These are phyloP conservation scores for Capronia epimyces DNA, from an alignment of 2,329 filamentous ascomycete genomes.

Conservation along the genomic window DNA sequence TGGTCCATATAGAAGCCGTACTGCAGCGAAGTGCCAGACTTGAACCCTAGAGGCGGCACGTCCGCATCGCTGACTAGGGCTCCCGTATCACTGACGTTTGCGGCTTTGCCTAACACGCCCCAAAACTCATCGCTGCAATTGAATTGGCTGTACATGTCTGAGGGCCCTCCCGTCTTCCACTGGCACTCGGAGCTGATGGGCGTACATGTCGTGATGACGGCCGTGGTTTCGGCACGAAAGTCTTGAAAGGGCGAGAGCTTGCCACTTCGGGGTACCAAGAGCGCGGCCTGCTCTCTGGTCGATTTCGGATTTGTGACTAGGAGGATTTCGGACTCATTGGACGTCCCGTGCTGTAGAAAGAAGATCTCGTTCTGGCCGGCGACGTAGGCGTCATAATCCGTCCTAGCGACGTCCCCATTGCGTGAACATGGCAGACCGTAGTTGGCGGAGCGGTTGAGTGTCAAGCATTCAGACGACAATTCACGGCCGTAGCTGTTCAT, in stretches of 20 bases:
- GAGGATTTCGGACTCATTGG: slow-evolving; percentile 18
- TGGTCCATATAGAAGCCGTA: slow-evolving; percentile 24
- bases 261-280: slow-evolving; percentile 18
- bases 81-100: slow-evolving; percentile 13
- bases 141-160: slow-evolving; percentile 19
- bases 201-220: slow-evolving; percentile 23
- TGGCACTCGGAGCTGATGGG: slow-evolving; percentile 20
- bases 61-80: slow-evolving; percentile 10
- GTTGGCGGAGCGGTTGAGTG: slow-evolving; percentile 23
- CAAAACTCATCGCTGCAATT: slow-evolving; percentile 27
- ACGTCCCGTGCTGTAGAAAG: slow-evolving; percentile 19
- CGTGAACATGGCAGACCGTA: slow-evolving; percentile 25
- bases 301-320: slow-evolving; percentile 6
- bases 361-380: slow-evolving; percentile 23
- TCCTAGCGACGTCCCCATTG: slow-evolving; percentile 1
- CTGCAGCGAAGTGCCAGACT: slow-evolving; percentile 19
- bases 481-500: slow-evolving; percentile 17
- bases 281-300: slow-evolving; percentile 14
- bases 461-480: slow-evolving; percentile 19
- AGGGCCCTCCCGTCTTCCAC: slow-evolving; percentile 13
- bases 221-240: slow-evolving; percentile 21
- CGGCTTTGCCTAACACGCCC: slow-evolving; percentile 22
- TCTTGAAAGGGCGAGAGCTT: slow-evolving; percentile 15
- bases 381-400: slow-evolving; percentile 12
- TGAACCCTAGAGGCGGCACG: slow-evolving; percentile 23